These are phyloP conservation scores for Hondaea fermentalgiana DNA, from an alignment of 108 stramenopile genomes.

Conservation along the genomic window DNA sequence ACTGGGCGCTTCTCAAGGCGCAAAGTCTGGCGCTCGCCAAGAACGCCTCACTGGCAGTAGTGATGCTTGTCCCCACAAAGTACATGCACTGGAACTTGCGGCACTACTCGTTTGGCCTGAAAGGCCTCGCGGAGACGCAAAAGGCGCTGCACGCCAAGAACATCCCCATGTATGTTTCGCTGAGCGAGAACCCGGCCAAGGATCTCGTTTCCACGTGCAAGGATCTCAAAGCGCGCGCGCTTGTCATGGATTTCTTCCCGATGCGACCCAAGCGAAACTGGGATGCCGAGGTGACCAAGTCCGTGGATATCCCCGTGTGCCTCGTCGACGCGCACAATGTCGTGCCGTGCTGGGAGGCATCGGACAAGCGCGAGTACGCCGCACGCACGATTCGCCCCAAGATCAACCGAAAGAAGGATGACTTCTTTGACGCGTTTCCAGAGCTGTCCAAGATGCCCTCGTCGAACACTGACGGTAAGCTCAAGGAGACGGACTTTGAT, in stretches of 20 bases:
- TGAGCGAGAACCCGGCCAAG: slow-evolving; percentile 43
- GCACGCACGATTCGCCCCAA: slow-evolving; percentile 90
- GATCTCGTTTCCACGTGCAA: slow-evolving; percentile 37
- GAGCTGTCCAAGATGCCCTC: slow-evolving; percentile 18
- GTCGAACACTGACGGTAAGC: not conserved
- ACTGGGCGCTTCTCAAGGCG: slow-evolving; percentile 86
- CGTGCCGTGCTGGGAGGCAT: slow-evolving; percentile 89
- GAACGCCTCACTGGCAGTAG: slow-evolving; percentile 58
- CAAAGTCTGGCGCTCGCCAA: slow-evolving; percentile 48
- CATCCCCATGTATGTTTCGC: slow-evolving; percentile 70
- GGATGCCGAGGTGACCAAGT: slow-evolving; percentile 51
- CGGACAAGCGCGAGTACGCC: slow-evolving; percentile 75
- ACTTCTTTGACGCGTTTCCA: slow-evolving; percentile 67
- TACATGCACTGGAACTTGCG: slow-evolving; percentile 56
- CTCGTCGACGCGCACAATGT: slow-evolving; percentile 97
- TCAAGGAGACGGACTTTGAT: not conserved
- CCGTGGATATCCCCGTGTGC: slow-evolving; percentile 62
- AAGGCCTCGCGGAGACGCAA: slow-evolving; percentile 72
- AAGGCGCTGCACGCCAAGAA: slow-evolving; percentile 47
- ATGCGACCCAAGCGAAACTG: slow-evolving; percentile 62
- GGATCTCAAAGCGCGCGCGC: slow-evolving; percentile 39
- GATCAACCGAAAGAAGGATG: slow-evolving; percentile 65
- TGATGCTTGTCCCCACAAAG: slow-evolving; percentile 62
- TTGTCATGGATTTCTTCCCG: slow-evolving; percentile 81
- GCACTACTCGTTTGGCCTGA: slow-evolving; percentile 72